Evolutionary conservation across 2,329 filamentous ascomycete species (phyloP).

Genomic region (Beauveria caledonica): DNA sequence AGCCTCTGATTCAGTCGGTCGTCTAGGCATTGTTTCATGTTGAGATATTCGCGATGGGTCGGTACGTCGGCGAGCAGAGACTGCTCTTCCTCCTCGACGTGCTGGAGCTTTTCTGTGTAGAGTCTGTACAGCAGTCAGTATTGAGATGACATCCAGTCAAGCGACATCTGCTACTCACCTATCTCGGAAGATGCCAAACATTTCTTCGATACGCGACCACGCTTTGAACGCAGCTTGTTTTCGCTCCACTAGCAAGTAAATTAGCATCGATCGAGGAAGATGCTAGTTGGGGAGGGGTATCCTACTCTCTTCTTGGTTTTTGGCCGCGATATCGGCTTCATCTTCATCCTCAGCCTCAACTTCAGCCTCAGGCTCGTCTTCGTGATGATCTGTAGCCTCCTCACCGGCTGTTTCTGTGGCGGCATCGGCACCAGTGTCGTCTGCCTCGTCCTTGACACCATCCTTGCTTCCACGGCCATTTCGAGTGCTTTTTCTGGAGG

Average conservation of each 20-base stretch:
- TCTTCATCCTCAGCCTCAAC: conserved; percentile 47
- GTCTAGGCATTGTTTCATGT: conserved; percentile 82
- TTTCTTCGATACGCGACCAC: conserved; percentile 72
- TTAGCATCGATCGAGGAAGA: conserved; percentile 17
- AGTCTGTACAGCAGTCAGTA: conserved; percentile 46
- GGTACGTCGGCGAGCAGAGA: conserved; percentile 51
- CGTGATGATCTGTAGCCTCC: conserved; percentile 25
- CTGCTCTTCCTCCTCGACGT: conserved; percentile 63
- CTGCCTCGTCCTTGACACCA: conserved; percentile 17
- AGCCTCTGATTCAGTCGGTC: conserved; percentile 74
- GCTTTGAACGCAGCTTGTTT: conserved; percentile 75
- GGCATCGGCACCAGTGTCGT: conserved; percentile 13
- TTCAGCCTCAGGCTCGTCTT: conserved; percentile 26
- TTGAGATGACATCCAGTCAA: neutral
- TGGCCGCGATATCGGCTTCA: conserved; percentile 46
- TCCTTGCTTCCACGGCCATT: conserved; percentile 32
- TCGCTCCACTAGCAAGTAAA: conserved; percentile 51
- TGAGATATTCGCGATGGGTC: conserved; percentile 87
- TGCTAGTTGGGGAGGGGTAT: neutral
- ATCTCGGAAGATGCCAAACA: conserved; percentile 79
- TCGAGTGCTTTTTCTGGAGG: conserved; percentile 33
- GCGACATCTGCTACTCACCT: conserved; percentile 43
- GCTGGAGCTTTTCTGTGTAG: conserved; percentile 79
- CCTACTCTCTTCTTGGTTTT: conserved; percentile 59
- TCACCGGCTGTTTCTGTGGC: conserved; percentile 23